Evolutionary conservation across 352 stramenopile species (phyloP).

Genomic region (Porosira glacialis): DNA sequence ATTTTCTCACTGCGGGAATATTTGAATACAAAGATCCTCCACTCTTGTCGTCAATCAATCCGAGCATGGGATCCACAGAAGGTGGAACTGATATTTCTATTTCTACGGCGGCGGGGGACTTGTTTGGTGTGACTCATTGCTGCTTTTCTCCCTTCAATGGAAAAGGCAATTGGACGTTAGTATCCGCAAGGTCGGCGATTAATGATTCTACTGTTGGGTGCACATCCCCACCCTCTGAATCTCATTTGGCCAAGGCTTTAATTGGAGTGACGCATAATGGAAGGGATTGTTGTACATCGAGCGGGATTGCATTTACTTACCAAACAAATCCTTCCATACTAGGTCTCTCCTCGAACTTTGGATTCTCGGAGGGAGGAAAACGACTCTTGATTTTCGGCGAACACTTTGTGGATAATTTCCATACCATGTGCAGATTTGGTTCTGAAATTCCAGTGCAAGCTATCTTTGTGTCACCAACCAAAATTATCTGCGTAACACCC

Average conservation of each 20-base stretch:
- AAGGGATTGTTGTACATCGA: conserved; percentile 40
- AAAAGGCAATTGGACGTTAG: too few species aligned
- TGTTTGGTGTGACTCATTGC: conserved; percentile 44
- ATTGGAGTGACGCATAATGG: conserved; percentile 58
- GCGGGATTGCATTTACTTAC: conserved; percentile 32
- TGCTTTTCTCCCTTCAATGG: conserved; percentile 41
- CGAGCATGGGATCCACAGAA: conserved; percentile 19
- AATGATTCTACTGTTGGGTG: conserved; percentile 30
- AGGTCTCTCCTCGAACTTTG: conserved; percentile 40
- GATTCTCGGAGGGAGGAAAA: conserved; percentile 48
- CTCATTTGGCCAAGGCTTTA: conserved; percentile 7
- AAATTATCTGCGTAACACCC: conserved; percentile 85
- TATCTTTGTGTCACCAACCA: conserved; percentile 83
- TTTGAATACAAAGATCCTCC: conserved; percentile 48
- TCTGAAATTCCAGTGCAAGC: conserved; percentile 64
- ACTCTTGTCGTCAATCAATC: conserved; percentile 33
- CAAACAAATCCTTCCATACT: conserved; percentile 30
- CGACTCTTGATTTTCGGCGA: conserved; percentile 40
- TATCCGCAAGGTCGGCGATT: too few species aligned
- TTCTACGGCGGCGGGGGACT: conserved; percentile 25
- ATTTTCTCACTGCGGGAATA: conserved; percentile 16
- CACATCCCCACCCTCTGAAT: conserved; percentile 22
- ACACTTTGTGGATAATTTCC: conserved; percentile 40
- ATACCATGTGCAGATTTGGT: conserved; percentile 48
- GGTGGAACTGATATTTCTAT: conserved; percentile 37